These are phyloP conservation scores for Aspergillus luchuensis DNA, from an alignment of 2,329 filamentous ascomycete species.

Conservation along the genomic window DNA sequence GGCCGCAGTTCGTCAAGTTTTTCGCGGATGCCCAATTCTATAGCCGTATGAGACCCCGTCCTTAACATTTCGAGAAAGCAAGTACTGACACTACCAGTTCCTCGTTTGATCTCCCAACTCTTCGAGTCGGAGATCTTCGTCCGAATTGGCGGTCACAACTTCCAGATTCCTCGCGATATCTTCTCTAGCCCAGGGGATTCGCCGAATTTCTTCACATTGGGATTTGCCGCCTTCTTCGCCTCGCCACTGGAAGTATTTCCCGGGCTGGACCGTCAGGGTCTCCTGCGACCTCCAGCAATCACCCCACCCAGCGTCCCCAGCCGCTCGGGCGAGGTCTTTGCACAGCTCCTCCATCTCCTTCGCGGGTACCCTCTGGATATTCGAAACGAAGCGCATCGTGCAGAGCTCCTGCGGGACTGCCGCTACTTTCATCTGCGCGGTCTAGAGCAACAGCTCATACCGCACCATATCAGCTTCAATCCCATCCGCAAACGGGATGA, in stretches of 20 bases:
- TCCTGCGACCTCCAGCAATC: conserved; percentile 85
- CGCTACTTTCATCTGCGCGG: conserved; percentile 93
- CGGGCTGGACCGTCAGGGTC: conserved; percentile 73
- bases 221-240: conserved; percentile 85
- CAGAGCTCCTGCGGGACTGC: conserved; percentile 78
- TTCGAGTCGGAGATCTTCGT: conserved; percentile 88
- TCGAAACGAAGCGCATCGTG: conserved; percentile 72
- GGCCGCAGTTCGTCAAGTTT: conserved; percentile 83
- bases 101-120: conserved; percentile 84
- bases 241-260: conserved; percentile 80
- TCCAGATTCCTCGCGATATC: conserved; percentile 85
- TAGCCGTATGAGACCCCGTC: conserved; percentile 59
- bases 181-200: conserved; percentile 83
- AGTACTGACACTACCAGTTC: conserved; percentile 60
- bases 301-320: conserved; percentile 78
- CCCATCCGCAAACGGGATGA: conserved; percentile 67
- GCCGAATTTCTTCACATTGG: conserved; percentile 94
- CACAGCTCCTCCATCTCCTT: conserved; percentile 77
- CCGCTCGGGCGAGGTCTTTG: conserved; percentile 79
- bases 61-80: too few relatives aligned
- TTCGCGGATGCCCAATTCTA: conserved; percentile 97
- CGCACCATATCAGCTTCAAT: conserved; percentile 75
- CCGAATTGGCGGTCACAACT: conserved; percentile 81
- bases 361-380: conserved; percentile 82
- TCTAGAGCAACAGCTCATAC: conserved; percentile 82